Base-by-base conservation (phyloP, 257 asterid species). In the Apocynum venetum region DNA sequence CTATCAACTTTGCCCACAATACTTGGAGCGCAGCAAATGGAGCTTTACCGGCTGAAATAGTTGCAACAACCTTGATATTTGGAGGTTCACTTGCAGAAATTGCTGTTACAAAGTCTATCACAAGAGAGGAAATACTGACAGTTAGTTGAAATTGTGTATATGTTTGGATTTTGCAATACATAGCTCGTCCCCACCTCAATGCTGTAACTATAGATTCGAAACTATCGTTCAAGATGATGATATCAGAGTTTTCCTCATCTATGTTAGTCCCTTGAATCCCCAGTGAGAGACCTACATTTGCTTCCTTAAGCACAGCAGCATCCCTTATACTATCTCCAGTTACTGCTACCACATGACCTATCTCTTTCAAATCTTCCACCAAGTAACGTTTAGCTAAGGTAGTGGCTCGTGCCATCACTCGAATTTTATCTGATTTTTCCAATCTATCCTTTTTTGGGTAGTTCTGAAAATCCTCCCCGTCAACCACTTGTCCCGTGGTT, bases 141-240 rank as follows among this genome's bases (percentile, higher is more conserved):
- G 93, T 90, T 72, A 94, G 96, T 48, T 91, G 98, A 81, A 89
- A 92, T 71, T 94, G 97, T 15, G 89, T 90, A 83, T 89, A 92
- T 4, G 83, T 87, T 74, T 89, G 95, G 67, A 94, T 91, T 79
- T 90, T 92, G 83, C 83, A 85, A 76, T 89, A 88, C 53, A 89
- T 90, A 49, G 89, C 81, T 65, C 97, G 66, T 0, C 98, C 96
- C 97, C 98, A 93, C 0, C 85, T 80, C 41, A 93, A n/a, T 31
- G 87, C 94, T 8, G 81, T 85, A 0, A 90, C 90, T 0, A 91
- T 86, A 0, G 95, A 86, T 8, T 86, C 73, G 69, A 91, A 91
- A 51, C 83, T 88, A 61, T 93, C 92, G 56, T 91, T 96, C n/a
- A 84, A 8, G 75, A 91, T 91, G 63, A 90, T 88, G 2, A 91